Evolutionary conservation across 257 asterid species (phyloP).

Genomic region (Scutellaria barbata): DNA sequence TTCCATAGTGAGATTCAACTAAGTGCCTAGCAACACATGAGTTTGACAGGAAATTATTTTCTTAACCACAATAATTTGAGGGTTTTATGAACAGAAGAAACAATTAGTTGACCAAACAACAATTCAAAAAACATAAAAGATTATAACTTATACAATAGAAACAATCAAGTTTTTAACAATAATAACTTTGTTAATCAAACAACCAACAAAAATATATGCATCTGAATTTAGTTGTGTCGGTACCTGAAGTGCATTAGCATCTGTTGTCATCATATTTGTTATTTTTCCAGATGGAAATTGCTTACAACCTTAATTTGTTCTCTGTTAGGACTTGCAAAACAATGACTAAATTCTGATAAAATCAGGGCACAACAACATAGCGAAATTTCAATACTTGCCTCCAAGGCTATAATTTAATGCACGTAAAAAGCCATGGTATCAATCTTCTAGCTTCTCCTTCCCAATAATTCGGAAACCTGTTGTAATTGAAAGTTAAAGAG

Average conservation of each 20-base stretch:
- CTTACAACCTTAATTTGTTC: constrained; percentile 78
- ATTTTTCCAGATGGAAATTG: constrained; percentile 77
- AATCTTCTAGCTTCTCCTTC: constrained; percentile 64
- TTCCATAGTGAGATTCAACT: too few species aligned
- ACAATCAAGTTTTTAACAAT: not conserved
- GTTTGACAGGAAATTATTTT: too few species aligned
- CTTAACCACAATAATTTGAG: too few species aligned
- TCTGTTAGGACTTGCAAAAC: constrained; percentile 71
- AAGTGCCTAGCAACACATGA: too few species aligned
- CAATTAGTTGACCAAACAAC: constrained; percentile 8
- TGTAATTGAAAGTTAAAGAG: constrained; percentile 11
- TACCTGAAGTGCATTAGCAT: constrained; percentile 94
- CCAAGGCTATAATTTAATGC: constrained; percentile 82
- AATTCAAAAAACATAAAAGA: constrained; percentile 2
- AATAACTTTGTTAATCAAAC: not conserved
- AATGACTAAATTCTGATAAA: constrained; percentile 6
- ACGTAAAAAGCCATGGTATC: constrained; percentile 83
- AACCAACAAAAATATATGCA: constrained; percentile 5
- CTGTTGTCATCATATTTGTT: constrained; percentile 87
- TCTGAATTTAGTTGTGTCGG: constrained; percentile 24
- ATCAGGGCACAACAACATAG: not conserved
- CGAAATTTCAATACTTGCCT: constrained; percentile 51
- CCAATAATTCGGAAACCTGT: constrained; percentile 80
- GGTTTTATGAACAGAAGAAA: constrained; percentile 64
- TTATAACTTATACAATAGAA: not conserved